Evolutionary conservation across 1,284 basidiomycete genomes (phyloP), one percentile per base, ranked within the genome.

Genomic region (Rhodotorula sp.): DNA sequence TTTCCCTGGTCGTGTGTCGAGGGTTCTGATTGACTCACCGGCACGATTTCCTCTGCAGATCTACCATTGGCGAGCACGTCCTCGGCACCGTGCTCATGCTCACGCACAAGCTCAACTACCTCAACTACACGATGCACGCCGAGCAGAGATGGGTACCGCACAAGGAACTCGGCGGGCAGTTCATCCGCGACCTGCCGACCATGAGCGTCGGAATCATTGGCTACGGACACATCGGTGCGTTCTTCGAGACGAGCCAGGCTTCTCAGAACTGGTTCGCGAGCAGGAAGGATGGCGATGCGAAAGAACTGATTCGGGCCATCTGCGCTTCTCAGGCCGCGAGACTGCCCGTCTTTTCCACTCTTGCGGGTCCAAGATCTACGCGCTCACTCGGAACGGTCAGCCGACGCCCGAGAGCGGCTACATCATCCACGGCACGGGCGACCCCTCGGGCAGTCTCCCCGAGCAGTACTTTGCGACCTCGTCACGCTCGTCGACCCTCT

Each of bases 371-470:
- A 57, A 61, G 26, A 67, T 73, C 56, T n/a, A 65, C 62, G 71
- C 71, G 3, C 46, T 70, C 1, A 73, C 51, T 43, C 68, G 74
- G 26, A 49, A 46, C 31, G 71, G 71, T 34, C 56, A 60, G 14
- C 65, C 69, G 4, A 26, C 65, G 3, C 57, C 49, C 39, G 64
- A 66, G n/a, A 21, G 43, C 1, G 72, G 72, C 49, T 73, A 65
- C 66, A 58, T 65, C 47, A 51, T 78, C 64, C 71, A 79, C 52
- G 70, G 73, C 3, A 79, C 78, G 4, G 80, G 80, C 3, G 80
- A 81, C 67, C 74, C 71, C 20, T 68, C 75, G 12, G 69, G 66
- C 34, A 21, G 56, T 8, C 51, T 68, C 29, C 65, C 69, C n/a
- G 15, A 4, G 39, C 16, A 63, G 18, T 75, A 71, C 64, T 75